Conservation (phyloP, 2,329 filamentous ascomycete genomes). For the Elsinoe arachidis region DNA sequence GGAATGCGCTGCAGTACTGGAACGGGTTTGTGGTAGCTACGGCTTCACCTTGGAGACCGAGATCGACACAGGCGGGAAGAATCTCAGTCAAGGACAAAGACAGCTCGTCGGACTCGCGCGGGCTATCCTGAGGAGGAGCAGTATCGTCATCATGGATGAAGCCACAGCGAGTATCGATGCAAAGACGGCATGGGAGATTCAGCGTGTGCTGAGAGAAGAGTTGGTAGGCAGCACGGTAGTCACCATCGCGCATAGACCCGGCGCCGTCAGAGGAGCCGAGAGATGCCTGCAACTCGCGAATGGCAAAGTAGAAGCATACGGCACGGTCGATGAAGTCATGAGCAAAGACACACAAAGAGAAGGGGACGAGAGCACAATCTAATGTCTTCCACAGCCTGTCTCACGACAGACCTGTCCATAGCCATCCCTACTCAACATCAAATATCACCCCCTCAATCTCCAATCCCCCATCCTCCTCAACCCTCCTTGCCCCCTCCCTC, state of each 20-base stretch:
- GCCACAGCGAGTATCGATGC: slow-evolving; percentile 57
- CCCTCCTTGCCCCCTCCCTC: not conserved
- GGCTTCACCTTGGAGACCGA: slow-evolving; percentile 48
- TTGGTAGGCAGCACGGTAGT: slow-evolving; percentile 53
- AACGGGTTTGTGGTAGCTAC: slow-evolving; percentile 45
- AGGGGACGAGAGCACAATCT: not conserved
- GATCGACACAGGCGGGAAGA: slow-evolving; percentile 53
- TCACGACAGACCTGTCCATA: too few species aligned
- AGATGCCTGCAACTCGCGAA: slow-evolving; percentile 47
- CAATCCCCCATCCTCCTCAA: too few species aligned
- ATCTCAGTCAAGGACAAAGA: slow-evolving; percentile 56
- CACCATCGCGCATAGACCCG: slow-evolving; percentile 56
- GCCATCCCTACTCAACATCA: too few species aligned
- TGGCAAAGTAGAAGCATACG: slow-evolving; percentile 38
- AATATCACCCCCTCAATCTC: too few species aligned
- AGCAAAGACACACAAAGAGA: not conserved
- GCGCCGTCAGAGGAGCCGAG: slow-evolving; percentile 52
- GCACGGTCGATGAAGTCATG: slow-evolving; percentile 26
- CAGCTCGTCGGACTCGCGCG: slow-evolving; percentile 57
- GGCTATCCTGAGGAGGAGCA: slow-evolving; percentile 52
- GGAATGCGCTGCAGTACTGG: slow-evolving; percentile 46
- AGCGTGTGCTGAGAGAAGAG: slow-evolving; percentile 47
- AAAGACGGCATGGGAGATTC: slow-evolving; percentile 50
- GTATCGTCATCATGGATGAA: slow-evolving; percentile 58
- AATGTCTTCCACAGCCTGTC: not conserved